A percentile compares a stretch with the other conserved stretches of the same genome.
Conservation (phyloP, 2,329 filamentous ascomycete genomes). For the Microsporum canis region DNA sequence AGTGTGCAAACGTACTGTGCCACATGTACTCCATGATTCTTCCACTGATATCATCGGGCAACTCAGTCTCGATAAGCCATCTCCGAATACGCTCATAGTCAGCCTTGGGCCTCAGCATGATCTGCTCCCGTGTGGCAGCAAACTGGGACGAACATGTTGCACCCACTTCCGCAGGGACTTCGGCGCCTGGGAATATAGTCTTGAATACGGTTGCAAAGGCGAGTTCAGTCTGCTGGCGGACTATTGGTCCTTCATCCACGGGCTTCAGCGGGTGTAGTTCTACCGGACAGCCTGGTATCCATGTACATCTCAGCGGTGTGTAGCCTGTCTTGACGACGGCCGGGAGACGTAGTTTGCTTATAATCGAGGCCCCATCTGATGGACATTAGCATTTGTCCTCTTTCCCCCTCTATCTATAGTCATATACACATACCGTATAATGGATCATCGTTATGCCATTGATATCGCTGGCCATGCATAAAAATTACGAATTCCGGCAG, state of each 20-base stretch:
- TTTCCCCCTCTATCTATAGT: not conserved
- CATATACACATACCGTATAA: slow-evolving; percentile 30
- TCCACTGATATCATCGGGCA: slow-evolving; percentile 41
- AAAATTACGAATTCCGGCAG: slow-evolving; percentile 35
- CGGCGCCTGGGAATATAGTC: slow-evolving; percentile 34
- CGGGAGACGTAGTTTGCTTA: slow-evolving; percentile 39
- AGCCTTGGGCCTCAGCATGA: slow-evolving; percentile 34
- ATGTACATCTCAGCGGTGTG: slow-evolving; percentile 44
- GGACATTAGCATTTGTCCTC: not conserved
- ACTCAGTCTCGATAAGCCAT: slow-evolving; percentile 39
- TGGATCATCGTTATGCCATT: slow-evolving; percentile 44
- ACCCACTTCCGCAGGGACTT: slow-evolving; percentile 36
- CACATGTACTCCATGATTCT: slow-evolving; percentile 49
- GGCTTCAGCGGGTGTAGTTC: slow-evolving; percentile 37
- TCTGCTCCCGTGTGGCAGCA: slow-evolving; percentile 39
- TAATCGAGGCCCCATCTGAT: slow-evolving; percentile 39
- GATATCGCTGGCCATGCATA: slow-evolving; percentile 32
- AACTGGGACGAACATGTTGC: slow-evolving; percentile 48
- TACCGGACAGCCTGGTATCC: slow-evolving; percentile 42
- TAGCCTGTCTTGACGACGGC: slow-evolving; percentile 42
- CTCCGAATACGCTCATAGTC: slow-evolving; percentile 40
- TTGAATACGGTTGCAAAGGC: slow-evolving; percentile 41
- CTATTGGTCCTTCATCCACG: slow-evolving; percentile 29
- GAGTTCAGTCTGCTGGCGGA: slow-evolving; percentile 38
- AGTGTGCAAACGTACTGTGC: slow-evolving; percentile 40